Base-by-base conservation (phyloP, 495 filamentous ascomycete species). In the Pyrenopolyporus hunteri region DNA sequence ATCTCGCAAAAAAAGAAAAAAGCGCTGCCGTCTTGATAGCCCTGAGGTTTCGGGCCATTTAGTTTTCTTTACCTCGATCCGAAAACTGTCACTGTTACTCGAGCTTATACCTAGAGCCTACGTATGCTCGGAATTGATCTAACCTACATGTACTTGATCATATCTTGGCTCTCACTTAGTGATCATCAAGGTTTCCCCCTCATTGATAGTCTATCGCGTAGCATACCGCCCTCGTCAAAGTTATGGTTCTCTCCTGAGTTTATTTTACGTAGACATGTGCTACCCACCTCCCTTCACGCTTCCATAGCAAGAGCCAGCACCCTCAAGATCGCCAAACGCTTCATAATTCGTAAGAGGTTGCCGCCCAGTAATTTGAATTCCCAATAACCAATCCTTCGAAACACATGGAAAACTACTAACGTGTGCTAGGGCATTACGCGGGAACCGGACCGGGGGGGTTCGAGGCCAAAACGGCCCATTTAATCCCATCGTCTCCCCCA, bases 371-470 rank as follows among this genome's bases (percentile, higher is more conserved):
- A 46, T 59, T 55, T 19, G 37, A 44, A 65, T 29, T 42, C 39
- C 39, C 31, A 26, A 40, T 59, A 4, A 20, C 31, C 35, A 65
- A 60, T 60, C 56, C 62, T 65, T 65, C 63, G 63, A 66, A 66
- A 60, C 62, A 47, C 45, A 60, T 59, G 57, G 57, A 66, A 66
- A 60, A 53, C 45, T 60, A 52, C 51, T 56, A 52, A 56, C 35
- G 50, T 35, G 63, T 59, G 51, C 57, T 61, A 66, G 57, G 63
- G 51, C 51, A 36, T 65, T 66, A 50, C 63, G 63, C 63, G 63
- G 63, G 51, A 65, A 60, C 63, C 62, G 63, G 56, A 66, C 63
- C 63, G 57, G 63, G 62, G 61, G 49, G 35, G 49, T 25, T 60
- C 51, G 49, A 66, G 63, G 63, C 63, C 56, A 60, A 60, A 44